Conservation (phyloP, 2,329 filamentous ascomycete species). For the Talaromyces funiculosus region DNA sequence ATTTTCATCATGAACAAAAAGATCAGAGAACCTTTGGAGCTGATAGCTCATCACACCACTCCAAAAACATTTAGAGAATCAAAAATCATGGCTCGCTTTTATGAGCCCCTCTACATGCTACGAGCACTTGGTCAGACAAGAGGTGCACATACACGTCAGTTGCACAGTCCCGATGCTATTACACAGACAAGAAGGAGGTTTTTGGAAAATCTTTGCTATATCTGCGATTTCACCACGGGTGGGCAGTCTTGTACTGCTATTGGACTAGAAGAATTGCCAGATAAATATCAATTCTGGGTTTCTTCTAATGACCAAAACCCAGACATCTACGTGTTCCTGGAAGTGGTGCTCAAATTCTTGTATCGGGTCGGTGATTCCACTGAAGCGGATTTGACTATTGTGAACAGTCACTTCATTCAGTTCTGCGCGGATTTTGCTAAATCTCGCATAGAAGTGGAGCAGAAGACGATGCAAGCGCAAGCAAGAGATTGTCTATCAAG, state of each 20-base stretch:
- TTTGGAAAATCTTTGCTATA: slow-evolving; percentile 38
- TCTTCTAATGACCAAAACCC: slow-evolving; percentile 32
- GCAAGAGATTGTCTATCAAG: slow-evolving; percentile 7
- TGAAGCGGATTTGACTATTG: not conserved
- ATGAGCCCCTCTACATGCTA: not conserved
- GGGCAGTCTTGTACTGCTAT: slow-evolving; percentile 43
- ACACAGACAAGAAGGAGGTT: slow-evolving; percentile 24
- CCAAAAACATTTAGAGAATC: not conserved
- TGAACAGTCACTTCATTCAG: slow-evolving; percentile 7
- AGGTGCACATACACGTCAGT: slow-evolving; percentile 20
- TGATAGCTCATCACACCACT: not conserved
- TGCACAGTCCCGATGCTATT: not conserved
- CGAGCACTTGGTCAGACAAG: slow-evolving; percentile 28
- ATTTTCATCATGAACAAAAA: not conserved
- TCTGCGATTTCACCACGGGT: slow-evolving; percentile 46
- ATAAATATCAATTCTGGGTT: slow-evolving; percentile 39
- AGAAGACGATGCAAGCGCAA: slow-evolving; percentile 7
- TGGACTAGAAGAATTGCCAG: slow-evolving; percentile 32
- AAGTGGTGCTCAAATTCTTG: slow-evolving; percentile 19
- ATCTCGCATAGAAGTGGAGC: slow-evolving; percentile 13
- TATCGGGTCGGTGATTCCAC: not conserved
- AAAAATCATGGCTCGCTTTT: not conserved
- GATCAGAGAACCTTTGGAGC: not conserved
- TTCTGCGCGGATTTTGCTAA: slow-evolving; percentile 15
- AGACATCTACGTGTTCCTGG: slow-evolving; percentile 30